Percentiles rank a stretch among this genome's conserved stretches.
These are phyloP conservation scores for Penicillium ucsense DNA, from an alignment of 495 filamentous ascomycete species.

Conservation along the genomic window DNA sequence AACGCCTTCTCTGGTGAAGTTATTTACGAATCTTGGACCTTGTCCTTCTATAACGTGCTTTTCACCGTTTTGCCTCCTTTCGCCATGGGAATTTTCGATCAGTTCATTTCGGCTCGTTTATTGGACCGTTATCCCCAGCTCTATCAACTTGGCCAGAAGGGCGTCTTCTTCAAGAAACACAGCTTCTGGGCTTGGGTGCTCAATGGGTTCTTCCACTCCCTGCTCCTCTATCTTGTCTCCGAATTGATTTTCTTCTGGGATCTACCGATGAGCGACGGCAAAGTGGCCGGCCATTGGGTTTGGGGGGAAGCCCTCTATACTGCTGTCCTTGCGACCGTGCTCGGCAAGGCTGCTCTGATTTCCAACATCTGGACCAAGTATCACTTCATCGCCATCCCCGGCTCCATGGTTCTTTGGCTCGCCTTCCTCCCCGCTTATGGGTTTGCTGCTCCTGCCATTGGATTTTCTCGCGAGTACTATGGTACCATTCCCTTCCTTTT, in stretches of 20 bases:
- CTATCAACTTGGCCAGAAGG: slow-evolving; percentile 87
- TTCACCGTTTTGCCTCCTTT: slow-evolving; percentile 93
- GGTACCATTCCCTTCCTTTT: slow-evolving; percentile 77
- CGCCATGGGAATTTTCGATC: slow-evolving; percentile 93
- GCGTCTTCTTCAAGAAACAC: slow-evolving; percentile 82
- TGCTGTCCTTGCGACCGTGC: slow-evolving; percentile 78
- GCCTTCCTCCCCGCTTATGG: slow-evolving; percentile 83
- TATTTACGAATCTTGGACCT: slow-evolving; percentile 98
- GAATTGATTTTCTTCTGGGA: slow-evolving; percentile 74
- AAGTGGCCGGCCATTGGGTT: slow-evolving; percentile 86
- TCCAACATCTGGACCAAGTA: slow-evolving; percentile 99
- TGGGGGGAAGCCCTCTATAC: slow-evolving; percentile 94
- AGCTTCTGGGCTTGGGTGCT: slow-evolving; percentile 88
- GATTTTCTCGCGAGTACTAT: slow-evolving; percentile 75
- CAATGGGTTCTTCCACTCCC: slow-evolving; percentile 93
- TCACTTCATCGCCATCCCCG: slow-evolving; percentile 89
- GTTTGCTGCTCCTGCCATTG: slow-evolving; percentile 77
- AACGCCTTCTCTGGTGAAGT: slow-evolving; percentile 96
- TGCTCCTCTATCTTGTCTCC: slow-evolving; percentile 79
- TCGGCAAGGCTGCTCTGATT: slow-evolving; percentile 90
- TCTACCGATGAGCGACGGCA: slow-evolving; percentile 63
- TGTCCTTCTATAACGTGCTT: slow-evolving; percentile 99
- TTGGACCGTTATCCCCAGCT: slow-evolving; percentile 96
- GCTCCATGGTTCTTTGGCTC: slow-evolving; percentile 86
- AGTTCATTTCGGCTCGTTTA: slow-evolving; percentile 93